Percentiles rank a stretch among this genome's conserved stretches.
Conservation (phyloP, 768 basidiomycete species). For the Russula lepida region DNA sequence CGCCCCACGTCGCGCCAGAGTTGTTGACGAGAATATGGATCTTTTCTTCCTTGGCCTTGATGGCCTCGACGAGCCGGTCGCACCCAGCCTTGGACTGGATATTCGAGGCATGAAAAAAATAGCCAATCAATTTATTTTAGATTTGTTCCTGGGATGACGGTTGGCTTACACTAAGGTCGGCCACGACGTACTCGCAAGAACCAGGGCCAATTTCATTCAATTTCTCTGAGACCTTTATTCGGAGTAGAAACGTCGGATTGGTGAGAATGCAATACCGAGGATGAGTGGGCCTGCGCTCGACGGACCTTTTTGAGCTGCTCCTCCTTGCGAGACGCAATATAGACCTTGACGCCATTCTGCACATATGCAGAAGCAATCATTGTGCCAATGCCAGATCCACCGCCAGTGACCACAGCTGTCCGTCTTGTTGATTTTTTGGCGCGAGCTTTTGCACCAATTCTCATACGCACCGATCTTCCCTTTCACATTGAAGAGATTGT, state of each 20-base stretch:
- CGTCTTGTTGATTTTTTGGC: background rate
- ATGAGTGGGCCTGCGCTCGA: background rate
- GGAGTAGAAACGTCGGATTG: constrained; percentile 32
- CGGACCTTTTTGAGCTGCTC: constrained; percentile 61
- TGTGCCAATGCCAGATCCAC: constrained; percentile 74
- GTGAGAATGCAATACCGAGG: background rate
- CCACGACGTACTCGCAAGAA: constrained; percentile 63
- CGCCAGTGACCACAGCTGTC: constrained; percentile 72
- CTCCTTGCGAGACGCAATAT: constrained; percentile 84
- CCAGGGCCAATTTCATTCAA: constrained; percentile 55
- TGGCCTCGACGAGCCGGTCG: constrained; percentile 56
- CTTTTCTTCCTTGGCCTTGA: constrained; percentile 61
- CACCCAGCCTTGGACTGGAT: constrained; percentile 69
- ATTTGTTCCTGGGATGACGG: background rate
- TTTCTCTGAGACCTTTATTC: constrained; percentile 32
- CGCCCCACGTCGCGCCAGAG: constrained; percentile 74
- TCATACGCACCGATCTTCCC: constrained; percentile 18
- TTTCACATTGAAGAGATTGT: constrained; percentile 18
- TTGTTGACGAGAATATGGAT: constrained; percentile 82
- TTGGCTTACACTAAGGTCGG: constrained; percentile 57
- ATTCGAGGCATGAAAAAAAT: background rate
- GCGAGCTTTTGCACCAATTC: background rate
- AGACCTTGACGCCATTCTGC: constrained; percentile 81
- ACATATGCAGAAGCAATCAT: constrained; percentile 80
- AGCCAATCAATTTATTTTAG: background rate